phyloP scores from a whole-genome alignment of 163 green algal species.

The Coccomyxa subellipsoidea region DNA sequence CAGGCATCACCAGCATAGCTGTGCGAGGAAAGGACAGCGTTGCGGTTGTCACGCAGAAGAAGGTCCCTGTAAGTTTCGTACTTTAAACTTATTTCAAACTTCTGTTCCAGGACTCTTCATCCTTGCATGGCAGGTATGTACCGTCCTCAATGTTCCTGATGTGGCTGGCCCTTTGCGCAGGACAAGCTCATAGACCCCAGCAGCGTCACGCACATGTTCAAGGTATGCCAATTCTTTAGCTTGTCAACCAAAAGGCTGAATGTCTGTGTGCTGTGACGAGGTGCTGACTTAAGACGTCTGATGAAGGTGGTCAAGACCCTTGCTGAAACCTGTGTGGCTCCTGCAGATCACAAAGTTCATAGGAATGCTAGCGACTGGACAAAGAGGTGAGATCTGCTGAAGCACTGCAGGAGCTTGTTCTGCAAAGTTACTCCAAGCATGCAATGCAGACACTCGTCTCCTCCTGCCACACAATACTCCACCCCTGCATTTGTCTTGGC shows the following conservation, averaged over 20 bases:
- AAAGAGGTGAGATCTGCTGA: conserved; percentile 45
- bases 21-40: conserved; percentile 93
- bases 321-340: background rate
- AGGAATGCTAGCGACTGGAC: conserved; percentile 81
- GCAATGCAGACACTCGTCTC: too few species aligned
- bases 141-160: too few species aligned
- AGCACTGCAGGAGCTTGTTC: background rate
- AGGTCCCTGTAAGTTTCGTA: conserved; percentile 74
- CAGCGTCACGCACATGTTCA: conserved; percentile 86
- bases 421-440: too few species aligned
- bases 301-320: too few species aligned
- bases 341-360: conserved; percentile 78
- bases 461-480: too few species aligned
- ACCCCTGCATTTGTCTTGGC: too few species aligned
- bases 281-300: too few species aligned
- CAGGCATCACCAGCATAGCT: conserved; percentile 87
- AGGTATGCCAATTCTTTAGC: conserved; percentile 16
- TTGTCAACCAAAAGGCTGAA: too few species aligned
- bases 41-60: conserved; percentile 95
- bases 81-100: background rate
- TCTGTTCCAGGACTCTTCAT: background rate
- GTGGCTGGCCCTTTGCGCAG: conserved; percentile 34
- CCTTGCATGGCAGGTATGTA: background rate
- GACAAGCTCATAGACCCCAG: conserved; percentile 96
- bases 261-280: background rate